These are phyloP conservation scores for Aspergillus ochraceus DNA, from an alignment of 2,329 filamentous ascomycete species.

Conservation along the genomic window DNA sequence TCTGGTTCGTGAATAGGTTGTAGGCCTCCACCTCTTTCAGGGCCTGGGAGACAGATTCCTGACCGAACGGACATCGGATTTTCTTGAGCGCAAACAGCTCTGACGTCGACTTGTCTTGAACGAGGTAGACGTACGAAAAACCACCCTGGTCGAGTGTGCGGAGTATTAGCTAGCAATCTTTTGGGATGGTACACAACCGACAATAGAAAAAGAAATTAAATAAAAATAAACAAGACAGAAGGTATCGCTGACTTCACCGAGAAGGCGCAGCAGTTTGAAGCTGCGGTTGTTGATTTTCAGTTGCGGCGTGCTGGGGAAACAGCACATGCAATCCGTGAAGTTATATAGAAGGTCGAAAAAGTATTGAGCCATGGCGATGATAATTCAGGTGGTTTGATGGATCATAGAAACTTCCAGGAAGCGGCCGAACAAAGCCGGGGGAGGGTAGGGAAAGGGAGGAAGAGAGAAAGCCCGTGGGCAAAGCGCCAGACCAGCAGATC, in stretches of 20 bases:
- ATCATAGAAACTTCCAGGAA: not conserved
- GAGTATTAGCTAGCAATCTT: not conserved
- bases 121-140: conserved; percentile 98
- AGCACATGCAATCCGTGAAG: conserved; percentile 91
- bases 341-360: conserved; percentile 88
- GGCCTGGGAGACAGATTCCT: conserved; percentile 91
- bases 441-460: not conserved
- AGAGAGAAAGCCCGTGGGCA: not conserved
- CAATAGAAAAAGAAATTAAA: not conserved
- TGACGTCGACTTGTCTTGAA: conserved; percentile 82
- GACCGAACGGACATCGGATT: conserved; percentile 96
- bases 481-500: not conserved
- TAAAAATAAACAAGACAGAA: too few species aligned
- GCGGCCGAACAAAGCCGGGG: not conserved
- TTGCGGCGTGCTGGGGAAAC: conserved; percentile 90
- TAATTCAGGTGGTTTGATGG: not conserved
- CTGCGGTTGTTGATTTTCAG: conserved; percentile 92
- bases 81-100: conserved; percentile 95
- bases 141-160: conserved; percentile 63
- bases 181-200: not conserved
- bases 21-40: conserved; percentile 98
- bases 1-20: conserved; percentile 77
- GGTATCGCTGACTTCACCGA: conserved; percentile 72
- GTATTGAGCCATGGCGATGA: conserved; percentile 69
- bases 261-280: conserved; percentile 91